Percentiles rank a stretch among this genome's conserved stretches.
phyloP scores from a whole-genome alignment of 208 protist genomes.

The Entamoeba moshkovskii region DNA sequence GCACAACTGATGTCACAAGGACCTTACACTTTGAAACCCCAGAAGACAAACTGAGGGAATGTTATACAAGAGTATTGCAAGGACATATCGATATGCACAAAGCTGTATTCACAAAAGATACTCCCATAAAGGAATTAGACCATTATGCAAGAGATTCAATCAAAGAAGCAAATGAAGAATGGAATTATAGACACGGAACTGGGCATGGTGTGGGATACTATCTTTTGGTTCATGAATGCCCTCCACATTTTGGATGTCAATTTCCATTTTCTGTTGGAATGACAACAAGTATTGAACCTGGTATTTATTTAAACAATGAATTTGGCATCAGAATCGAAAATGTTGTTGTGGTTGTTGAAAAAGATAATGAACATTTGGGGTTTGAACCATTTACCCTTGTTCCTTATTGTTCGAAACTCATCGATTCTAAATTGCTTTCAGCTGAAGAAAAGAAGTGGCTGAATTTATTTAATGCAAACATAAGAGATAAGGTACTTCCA shows the following conservation, averaged over 20 bases:
- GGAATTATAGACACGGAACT: constrained; percentile 41
- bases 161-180: background rate
- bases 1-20: constrained; percentile 6
- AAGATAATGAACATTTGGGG: background rate
- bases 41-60: background rate
- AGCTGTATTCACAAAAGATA: background rate
- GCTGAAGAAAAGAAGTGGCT: background rate
- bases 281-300: constrained; percentile 1
- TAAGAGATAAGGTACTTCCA: background rate
- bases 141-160: background rate
- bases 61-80: constrained; percentile 7
- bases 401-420: background rate
- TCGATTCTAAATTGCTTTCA: background rate
- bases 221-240: constrained; percentile 39
- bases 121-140: background rate
- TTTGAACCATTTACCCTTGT: constrained; percentile 7
- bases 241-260: background rate
- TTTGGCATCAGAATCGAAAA: constrained; percentile 13
- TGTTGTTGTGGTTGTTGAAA: background rate
- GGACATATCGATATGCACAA: background rate
- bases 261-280: background rate
- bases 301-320: background rate
- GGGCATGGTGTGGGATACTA: constrained; percentile 39
- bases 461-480: background rate
- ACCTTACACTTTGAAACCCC: background rate